Percentiles rank a stretch among this genome's conserved stretches.
These are phyloP conservation scores for Pseudogymnoascus pannorum DNA, from an alignment of 2,329 filamentous ascomycete genomes.

Conservation along the genomic window DNA sequence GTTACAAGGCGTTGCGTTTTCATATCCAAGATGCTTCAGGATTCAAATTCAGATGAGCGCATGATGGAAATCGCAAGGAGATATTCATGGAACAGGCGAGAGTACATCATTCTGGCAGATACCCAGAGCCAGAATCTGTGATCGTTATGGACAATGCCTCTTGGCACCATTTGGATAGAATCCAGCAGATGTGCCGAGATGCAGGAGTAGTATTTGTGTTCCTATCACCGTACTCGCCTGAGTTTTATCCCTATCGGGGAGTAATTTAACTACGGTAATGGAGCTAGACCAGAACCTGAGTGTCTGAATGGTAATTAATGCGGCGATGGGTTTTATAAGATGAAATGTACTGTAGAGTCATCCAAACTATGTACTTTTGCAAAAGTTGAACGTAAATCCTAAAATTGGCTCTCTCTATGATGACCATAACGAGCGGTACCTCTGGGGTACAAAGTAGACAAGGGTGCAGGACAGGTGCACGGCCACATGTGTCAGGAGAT, in stretches of 20 bases:
- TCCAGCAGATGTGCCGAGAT: slow-evolving; percentile 27
- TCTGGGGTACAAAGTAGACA: too few species aligned
- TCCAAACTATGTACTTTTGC: not conserved
- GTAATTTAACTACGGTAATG: too few species aligned
- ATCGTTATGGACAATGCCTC: not conserved
- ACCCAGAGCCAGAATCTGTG: not conserved
- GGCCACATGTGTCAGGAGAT: too few species aligned
- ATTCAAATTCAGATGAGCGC: not conserved
- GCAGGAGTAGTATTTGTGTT: slow-evolving; percentile 29
- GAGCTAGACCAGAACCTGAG: too few species aligned
- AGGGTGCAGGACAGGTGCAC: too few species aligned
- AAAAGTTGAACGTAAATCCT: not conserved
- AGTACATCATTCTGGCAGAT: not conserved
- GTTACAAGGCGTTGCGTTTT: not conserved
- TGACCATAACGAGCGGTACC: too few species aligned
- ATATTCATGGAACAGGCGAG: too few species aligned
- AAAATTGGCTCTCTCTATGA: not conserved
- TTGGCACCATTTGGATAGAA: slow-evolving; percentile 25
- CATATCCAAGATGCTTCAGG: not conserved
- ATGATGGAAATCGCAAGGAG: too few species aligned
- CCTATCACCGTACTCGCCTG: slow-evolving; percentile 31
- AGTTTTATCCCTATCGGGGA: slow-evolving; percentile 28
- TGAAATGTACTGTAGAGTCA: too few species aligned
- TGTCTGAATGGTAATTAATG: too few species aligned
- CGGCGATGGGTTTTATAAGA: too few species aligned